Evolutionary conservation across 345 rosid genomes (phyloP), one percentile per base, ranked within the genome.

Genomic region (Eucalyptus curtisii): DNA sequence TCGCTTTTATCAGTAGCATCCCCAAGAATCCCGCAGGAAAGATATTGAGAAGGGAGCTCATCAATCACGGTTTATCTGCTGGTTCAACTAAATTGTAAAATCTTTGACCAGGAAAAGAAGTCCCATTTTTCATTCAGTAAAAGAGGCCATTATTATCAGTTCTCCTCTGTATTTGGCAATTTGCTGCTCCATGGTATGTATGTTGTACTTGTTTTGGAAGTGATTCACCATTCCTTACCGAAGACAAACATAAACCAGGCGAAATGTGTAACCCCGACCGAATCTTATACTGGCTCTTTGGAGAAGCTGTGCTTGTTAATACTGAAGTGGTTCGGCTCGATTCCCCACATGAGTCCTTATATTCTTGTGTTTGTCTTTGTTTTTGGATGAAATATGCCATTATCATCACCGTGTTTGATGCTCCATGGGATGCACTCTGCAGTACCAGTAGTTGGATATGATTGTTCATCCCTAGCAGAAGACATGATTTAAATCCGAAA

Each of bases 1-100:
- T 96, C 31, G 95, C 97, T 31, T 96, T 97, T 87, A 91, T 93
- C 80, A 90, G 91, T 86, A 89, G 96, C 31, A 95, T 96, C 86
- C 99, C 99, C 3, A 97, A 95, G 90, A 89, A 91, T 40, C 93
- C 96, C 1, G 92, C 99, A 1, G 98, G 99, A 48, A 97, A 97
- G 95, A 96, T 95, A 80, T 90, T 96, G 91, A 95, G 98, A 90
- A 93, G 96, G 89, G 96, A 95, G 91, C 93, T 96, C 49, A 89
- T 94, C 15, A 90, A 79, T 48, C 90, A 71, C 71, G 95, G 96
- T 16, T 86, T 92, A 17, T 85, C 91, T 22, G 90, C 88, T 85
- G 90, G 91, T 71, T 86, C 91, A 53, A 90, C 95, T 15, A 95
- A 92, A 88, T 48, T 94, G 84, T 94, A 87, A 92, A 89, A 42